These are phyloP conservation scores for Globisporangium iwayamae DNA, from an alignment of 352 stramenopile genomes.

Conservation along the genomic window DNA sequence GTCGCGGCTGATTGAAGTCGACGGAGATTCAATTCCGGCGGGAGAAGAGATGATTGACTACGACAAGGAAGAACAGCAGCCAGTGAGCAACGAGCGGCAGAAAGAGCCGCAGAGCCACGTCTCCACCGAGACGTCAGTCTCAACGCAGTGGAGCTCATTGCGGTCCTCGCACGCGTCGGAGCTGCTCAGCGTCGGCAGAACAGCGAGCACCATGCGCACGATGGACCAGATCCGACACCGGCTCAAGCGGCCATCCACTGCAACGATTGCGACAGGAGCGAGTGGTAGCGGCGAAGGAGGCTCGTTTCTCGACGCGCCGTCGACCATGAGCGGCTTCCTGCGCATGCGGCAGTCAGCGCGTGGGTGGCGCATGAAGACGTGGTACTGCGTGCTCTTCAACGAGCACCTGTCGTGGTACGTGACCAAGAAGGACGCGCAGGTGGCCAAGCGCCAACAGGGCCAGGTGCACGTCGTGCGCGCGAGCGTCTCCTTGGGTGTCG, in stretches of 20 bases:
- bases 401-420: conserved; percentile 27
- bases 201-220: conserved; percentile 4
- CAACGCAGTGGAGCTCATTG: not conserved
- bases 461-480: conserved; percentile 19
- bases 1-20: too few relatives aligned
- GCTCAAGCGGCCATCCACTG: conserved; percentile 16
- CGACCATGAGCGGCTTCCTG: conserved; percentile 25
- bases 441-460: conserved; percentile 18
- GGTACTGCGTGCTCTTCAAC: conserved; percentile 33
- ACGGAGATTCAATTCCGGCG: not conserved
- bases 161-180: not conserved
- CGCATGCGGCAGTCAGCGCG: conserved; percentile 25
- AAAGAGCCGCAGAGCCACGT: not conserved
- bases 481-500: conserved; percentile 15
- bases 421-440: conserved; percentile 26
- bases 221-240: conserved; percentile 18
- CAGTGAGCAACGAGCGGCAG: not conserved
- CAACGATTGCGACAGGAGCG: conserved; percentile 21
- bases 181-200: not conserved
- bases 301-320: not conserved
- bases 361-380: conserved; percentile 44
- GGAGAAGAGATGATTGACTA: not conserved
- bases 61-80: not conserved
- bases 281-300: conserved; percentile 29
- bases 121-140: not conserved